Evolutionary conservation across 2,329 filamentous ascomycete species (phyloP).

Genomic region (Nannizzia gypsea): DNA sequence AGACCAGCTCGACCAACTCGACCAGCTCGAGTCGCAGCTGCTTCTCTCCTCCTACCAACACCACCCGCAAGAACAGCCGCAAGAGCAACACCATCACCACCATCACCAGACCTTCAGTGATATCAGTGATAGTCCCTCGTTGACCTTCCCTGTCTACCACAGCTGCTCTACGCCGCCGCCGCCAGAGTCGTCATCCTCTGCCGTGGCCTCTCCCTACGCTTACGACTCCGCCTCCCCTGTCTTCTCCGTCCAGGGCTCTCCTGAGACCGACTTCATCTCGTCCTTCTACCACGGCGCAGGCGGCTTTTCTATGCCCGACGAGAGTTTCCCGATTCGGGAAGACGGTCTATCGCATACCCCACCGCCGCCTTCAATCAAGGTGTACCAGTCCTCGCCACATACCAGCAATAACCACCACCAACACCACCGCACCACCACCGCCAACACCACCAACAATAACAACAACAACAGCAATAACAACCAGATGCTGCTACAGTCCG

Average conservation of each 20-base stretch:
- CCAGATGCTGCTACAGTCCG: slow-evolving; percentile 29
- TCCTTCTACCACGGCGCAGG: slow-evolving; percentile 10
- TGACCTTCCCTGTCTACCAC: background rate
- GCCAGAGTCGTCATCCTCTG: slow-evolving; percentile 1
- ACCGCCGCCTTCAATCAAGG: slow-evolving; percentile 17
- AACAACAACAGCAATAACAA: slow-evolving; percentile 12
- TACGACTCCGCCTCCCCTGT: slow-evolving; percentile 11
- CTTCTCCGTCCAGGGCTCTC: slow-evolving; percentile 14
- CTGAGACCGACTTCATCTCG: slow-evolving; percentile 10
- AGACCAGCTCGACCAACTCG: background rate
- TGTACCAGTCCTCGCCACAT: slow-evolving; percentile 19
- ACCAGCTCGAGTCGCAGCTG: background rate
- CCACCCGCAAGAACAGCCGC: background rate
- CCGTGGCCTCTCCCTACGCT: slow-evolving; percentile 11
- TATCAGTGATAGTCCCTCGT: background rate
- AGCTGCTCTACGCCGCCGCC: slow-evolving; percentile 8
- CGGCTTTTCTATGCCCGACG: slow-evolving; percentile 13
- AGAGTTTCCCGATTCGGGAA: slow-evolving; percentile 14
- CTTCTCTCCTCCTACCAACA: background rate
- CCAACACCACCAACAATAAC: too few relatives aligned
- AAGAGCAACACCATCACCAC: background rate
- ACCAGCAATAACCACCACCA: slow-evolving; percentile 14
- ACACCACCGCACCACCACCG: background rate
- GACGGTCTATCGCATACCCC: slow-evolving; percentile 21
- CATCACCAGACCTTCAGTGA: background rate